phyloP scores from a whole-genome alignment of 2,329 filamentous ascomycete genomes.

The Apiospora pterosperma region DNA sequence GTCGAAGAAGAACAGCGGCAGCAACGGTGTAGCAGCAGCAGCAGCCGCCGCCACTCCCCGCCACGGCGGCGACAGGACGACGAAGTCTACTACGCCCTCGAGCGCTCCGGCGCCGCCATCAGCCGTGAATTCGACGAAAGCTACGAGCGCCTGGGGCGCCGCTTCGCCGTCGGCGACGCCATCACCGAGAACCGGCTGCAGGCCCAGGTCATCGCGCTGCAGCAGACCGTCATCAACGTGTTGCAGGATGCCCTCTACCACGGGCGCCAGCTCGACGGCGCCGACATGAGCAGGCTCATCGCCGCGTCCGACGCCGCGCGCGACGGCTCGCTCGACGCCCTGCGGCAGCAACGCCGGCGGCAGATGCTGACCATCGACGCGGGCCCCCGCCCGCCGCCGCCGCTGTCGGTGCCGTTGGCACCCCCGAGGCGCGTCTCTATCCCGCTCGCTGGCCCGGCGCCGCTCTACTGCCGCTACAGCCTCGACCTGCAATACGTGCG shows the following conservation, averaged over 20 bases:
- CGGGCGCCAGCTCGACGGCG: constrained; percentile 19
- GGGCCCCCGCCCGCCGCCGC: neutral
- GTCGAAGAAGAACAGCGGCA: constrained; percentile 10
- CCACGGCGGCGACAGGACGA: constrained; percentile 7
- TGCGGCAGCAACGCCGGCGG: constrained; percentile 31
- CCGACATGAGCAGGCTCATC: constrained; percentile 27
- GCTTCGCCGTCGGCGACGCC: constrained; percentile 33
- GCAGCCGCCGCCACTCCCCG: neutral
- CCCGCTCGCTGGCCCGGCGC: constrained; percentile 8
- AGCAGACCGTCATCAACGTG: constrained; percentile 33
- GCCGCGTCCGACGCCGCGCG: constrained; percentile 31
- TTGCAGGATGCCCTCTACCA: constrained; percentile 32
- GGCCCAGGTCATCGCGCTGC: constrained; percentile 33
- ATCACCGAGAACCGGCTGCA: constrained; percentile 33
- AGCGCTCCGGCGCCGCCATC: constrained; percentile 27
- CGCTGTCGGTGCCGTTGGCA: constrained; percentile 4
- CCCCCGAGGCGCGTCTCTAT: constrained; percentile 11
- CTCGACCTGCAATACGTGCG: constrained; percentile 24
- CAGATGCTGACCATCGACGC: constrained; percentile 16
- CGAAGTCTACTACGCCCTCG: constrained; percentile 25
- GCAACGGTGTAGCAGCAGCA: neutral
- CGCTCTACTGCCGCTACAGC: constrained; percentile 31
- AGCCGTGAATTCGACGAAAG: constrained; percentile 31
- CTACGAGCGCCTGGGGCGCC: constrained; percentile 26
- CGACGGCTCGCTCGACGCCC: constrained; percentile 30